Conservation (phyloP, 2,329 filamentous ascomycete species). For the Lachnellula arida region DNA sequence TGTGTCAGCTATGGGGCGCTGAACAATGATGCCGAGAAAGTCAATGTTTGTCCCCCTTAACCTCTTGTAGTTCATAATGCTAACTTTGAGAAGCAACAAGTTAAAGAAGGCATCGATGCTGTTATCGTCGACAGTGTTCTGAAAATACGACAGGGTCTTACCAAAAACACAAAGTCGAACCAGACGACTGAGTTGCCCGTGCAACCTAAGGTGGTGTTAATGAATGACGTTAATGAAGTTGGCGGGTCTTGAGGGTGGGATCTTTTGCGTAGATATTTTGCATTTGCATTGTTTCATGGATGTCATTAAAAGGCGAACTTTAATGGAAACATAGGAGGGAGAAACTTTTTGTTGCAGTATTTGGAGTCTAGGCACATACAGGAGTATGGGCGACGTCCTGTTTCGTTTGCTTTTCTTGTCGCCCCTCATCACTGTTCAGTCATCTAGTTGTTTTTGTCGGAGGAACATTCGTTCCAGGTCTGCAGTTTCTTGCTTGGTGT, state of each 20-base stretch:
- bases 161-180: constrained; percentile 23
- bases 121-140: constrained; percentile 96
- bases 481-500: background rate
- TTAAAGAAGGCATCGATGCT: constrained; percentile 91
- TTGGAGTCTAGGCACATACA: background rate
- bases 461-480: background rate
- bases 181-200: background rate
- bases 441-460: background rate
- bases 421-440: background rate
- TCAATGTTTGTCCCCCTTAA: constrained; percentile 59
- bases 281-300: background rate
- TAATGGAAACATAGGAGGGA: background rate
- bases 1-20: constrained; percentile 90
- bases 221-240: background rate
- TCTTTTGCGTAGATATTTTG: background rate
- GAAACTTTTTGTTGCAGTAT: background rate
- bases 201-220: background rate
- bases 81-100: constrained; percentile 50
- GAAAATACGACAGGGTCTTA: constrained; percentile 81
- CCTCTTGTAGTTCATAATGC: background rate
- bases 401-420: background rate
- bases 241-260: background rate
- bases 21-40: constrained; percentile 84
- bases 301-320: background rate
- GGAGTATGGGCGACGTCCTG: background rate